These are phyloP conservation scores for Penicillium paradoxum DNA, from an alignment of 495 filamentous ascomycete genomes.

Conservation along the genomic window DNA sequence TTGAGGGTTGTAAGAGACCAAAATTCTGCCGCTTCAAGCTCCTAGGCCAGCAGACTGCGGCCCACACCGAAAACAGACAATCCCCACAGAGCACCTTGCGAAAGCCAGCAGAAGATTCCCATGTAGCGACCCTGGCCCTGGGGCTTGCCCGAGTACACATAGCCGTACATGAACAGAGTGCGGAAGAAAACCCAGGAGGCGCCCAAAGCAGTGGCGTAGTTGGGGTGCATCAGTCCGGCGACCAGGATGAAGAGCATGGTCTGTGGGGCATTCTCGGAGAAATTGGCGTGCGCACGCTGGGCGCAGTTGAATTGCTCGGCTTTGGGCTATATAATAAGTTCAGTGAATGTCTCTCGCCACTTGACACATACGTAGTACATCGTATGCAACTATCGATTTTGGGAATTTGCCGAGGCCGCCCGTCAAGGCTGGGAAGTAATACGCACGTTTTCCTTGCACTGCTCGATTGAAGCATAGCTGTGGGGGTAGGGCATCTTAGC, in stretches of 20 bases:
- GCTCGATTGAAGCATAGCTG: conserved; percentile 55
- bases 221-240: conserved; percentile 55
- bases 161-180: conserved; percentile 55
- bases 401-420: not conserved
- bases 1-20: no score
- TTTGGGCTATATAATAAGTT: conserved; percentile 28
- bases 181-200: conserved; percentile 53
- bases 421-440: not conserved
- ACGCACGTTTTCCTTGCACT: conserved; percentile 50
- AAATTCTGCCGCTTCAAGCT: no score
- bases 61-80: conserved; percentile 43
- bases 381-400: not conserved
- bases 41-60: conserved; percentile 26
- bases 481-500: conserved; percentile 59
- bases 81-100: conserved; percentile 42
- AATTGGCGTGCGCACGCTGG: conserved; percentile 70
- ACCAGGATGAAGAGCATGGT: conserved; percentile 55
- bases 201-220: conserved; percentile 47
- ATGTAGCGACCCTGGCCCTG: conserved; percentile 44
- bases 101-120: conserved; percentile 36
- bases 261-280: conserved; percentile 58
- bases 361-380: not conserved
- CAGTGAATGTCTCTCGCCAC: not conserved
- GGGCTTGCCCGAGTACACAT: conserved; percentile 44
- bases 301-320: conserved; percentile 58